Conservation (phyloP, 768 basidiomycete genomes). For the Russula emetica region DNA sequence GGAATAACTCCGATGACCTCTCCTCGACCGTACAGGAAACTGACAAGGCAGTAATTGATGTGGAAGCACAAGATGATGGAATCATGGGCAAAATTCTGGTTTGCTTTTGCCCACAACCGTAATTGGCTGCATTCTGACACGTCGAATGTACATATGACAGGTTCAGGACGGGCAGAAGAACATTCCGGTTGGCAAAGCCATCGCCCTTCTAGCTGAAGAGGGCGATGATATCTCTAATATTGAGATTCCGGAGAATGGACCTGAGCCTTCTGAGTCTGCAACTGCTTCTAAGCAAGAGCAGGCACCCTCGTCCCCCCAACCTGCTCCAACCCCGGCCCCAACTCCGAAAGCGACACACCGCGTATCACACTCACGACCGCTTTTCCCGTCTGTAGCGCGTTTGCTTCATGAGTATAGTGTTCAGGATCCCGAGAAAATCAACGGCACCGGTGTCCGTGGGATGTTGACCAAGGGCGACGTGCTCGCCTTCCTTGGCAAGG, state of each 20-base stretch:
- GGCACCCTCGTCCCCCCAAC: conserved; percentile 29
- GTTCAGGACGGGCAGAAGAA: conserved; percentile 74
- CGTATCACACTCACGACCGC: conserved; percentile 55
- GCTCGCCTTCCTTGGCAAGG: conserved; percentile 78
- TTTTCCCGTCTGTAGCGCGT: conserved; percentile 89
- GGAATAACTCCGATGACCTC: background rate
- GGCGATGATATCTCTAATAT: conserved; percentile 92
- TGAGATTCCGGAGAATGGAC: conserved; percentile 49
- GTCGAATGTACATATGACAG: conserved; percentile 37
- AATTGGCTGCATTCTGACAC: background rate
- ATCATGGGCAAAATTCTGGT: conserved; percentile 91
- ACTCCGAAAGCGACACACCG: conserved; percentile 33
- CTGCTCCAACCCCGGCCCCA: conserved; percentile 33
- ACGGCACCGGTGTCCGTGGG: conserved; percentile 85
- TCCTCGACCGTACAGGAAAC: conserved; percentile 59
- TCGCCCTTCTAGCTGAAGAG: conserved; percentile 91
- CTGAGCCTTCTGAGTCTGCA: conserved; percentile 23
- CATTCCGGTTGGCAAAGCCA: conserved; percentile 80
- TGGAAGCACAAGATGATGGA: conserved; percentile 97
- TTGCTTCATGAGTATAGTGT: conserved; percentile 65
- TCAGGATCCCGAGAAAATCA: conserved; percentile 59
- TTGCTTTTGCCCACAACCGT: conserved; percentile 32
- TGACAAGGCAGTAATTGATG: conserved; percentile 95
- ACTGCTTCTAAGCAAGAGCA: conserved; percentile 29
- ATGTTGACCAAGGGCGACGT: conserved; percentile 98